Conservation (phyloP, 352 stramenopile genomes). For the Peronosclerospora sorghi region DNA sequence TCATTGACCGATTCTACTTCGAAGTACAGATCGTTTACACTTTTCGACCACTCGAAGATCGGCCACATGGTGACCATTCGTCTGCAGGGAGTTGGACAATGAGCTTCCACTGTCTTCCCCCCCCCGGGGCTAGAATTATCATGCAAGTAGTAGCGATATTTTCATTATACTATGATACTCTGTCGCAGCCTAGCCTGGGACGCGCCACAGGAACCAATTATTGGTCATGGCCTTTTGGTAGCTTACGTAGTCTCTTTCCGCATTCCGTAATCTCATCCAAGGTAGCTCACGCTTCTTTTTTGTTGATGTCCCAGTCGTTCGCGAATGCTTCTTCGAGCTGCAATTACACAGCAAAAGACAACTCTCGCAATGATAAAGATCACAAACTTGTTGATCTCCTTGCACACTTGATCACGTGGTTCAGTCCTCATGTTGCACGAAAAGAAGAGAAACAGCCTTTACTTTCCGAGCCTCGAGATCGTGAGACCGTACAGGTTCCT, state of each 20-base stretch:
- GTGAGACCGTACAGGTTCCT: neutral
- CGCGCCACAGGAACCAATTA: constrained; percentile 9
- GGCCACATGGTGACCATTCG: neutral
- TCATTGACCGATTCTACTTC: too few species aligned
- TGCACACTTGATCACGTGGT: constrained; percentile 9
- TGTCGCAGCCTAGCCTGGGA: too few species aligned
- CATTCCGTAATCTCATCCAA: constrained; percentile 17
- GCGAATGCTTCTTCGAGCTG: constrained; percentile 3
- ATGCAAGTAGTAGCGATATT: too few species aligned
- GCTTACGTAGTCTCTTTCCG: neutral
- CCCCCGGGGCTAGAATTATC: too few species aligned
- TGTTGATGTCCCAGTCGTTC: constrained; percentile 19
- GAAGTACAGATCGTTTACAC: too few species aligned
- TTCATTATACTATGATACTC: too few species aligned
- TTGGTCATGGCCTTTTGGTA: neutral
- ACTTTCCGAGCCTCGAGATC: constrained; percentile 3
- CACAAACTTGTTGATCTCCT: constrained; percentile 9
- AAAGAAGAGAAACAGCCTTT: constrained; percentile 11
- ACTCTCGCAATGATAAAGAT: neutral
- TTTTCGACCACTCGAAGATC: too few species aligned
- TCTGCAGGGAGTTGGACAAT: constrained; percentile 9
- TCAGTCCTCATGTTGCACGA: neutral
- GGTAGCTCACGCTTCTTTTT: neutral
- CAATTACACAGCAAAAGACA: constrained; percentile 4
- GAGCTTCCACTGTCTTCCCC: neutral